These are phyloP conservation scores for Psilocybe tampanensis DNA, from an alignment of 768 basidiomycete genomes.

Conservation along the genomic window DNA sequence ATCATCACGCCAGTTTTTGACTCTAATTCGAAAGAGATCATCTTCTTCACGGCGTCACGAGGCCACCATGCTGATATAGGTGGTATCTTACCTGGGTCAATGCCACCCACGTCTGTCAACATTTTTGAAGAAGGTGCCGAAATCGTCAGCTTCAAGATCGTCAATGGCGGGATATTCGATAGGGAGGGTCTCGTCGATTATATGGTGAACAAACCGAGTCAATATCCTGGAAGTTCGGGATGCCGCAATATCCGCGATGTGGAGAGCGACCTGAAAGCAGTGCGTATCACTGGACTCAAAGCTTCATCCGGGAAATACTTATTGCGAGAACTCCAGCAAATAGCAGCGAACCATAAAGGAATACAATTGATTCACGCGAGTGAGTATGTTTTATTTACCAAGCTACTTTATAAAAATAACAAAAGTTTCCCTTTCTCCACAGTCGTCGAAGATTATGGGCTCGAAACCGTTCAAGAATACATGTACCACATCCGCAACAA, in stretches of 20 bases:
- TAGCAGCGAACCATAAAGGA: constrained; percentile 93
- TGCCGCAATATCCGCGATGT: constrained; percentile 88
- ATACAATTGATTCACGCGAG: constrained; percentile 82
- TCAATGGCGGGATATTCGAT: constrained; percentile 81
- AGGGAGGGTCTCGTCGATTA: constrained; percentile 70
- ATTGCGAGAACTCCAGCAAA: constrained; percentile 66
- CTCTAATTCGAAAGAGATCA: constrained; percentile 64
- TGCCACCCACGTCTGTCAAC: constrained; percentile 91
- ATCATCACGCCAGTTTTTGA: constrained; percentile 93
- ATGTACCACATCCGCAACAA: constrained; percentile 91
- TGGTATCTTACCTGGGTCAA: constrained; percentile 89
- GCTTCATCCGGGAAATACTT: not conserved
- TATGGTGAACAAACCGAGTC: constrained; percentile 80
- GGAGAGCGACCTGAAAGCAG: constrained; percentile 90
- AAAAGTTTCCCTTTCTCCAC: constrained; percentile 11
- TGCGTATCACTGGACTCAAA: constrained; percentile 40
- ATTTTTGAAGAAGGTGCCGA: constrained; percentile 95
- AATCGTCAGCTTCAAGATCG: constrained; percentile 90
- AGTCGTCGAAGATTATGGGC: constrained; percentile 88
- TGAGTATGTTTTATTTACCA: constrained; percentile 33
- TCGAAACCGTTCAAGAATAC: constrained; percentile 88
- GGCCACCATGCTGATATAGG: constrained; percentile 96
- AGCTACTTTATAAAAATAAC: constrained; percentile 3
- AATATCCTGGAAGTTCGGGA: constrained; percentile 85
- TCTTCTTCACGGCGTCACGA: constrained; percentile 92